Percentiles rank a stretch among this genome's conserved stretches.
Conservation (phyloP, 768 basidiomycete species). For the Podaxis mareebaensis region DNA sequence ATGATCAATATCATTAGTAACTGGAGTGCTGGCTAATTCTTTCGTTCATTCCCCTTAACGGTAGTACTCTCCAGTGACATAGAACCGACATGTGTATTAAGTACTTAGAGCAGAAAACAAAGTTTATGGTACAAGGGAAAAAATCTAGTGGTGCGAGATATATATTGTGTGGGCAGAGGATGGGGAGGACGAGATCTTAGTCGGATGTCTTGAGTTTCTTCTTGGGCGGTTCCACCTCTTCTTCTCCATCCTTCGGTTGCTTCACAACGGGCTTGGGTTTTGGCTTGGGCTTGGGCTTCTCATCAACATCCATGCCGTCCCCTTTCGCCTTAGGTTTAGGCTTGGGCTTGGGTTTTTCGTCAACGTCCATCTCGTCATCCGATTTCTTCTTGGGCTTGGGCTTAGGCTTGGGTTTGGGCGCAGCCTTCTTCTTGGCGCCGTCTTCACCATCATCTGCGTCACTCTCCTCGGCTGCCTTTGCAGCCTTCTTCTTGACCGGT, state of each 20-base stretch:
- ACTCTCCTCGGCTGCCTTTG: slow-evolving; percentile 26
- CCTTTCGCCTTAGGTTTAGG: slow-evolving; percentile 43
- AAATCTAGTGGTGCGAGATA: slow-evolving; percentile 19
- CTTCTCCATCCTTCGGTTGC: slow-evolving; percentile 35
- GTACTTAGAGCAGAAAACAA: not conserved
- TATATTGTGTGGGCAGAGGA: slow-evolving; percentile 13
- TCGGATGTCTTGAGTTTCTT: slow-evolving; percentile 70
- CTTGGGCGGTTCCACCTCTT: slow-evolving; percentile 59
- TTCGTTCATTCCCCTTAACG: not conserved
- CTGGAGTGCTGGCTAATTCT: not conserved
- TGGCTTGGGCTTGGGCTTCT: slow-evolving; percentile 44
- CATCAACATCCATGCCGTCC: slow-evolving; percentile 51
- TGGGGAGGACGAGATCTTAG: slow-evolving; percentile 25
- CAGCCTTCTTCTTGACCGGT: slow-evolving; percentile 27
- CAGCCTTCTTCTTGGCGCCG: slow-evolving; percentile 42
- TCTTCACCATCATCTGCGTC: slow-evolving; percentile 43
- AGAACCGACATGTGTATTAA: slow-evolving; percentile 3
- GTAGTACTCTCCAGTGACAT: not conserved
- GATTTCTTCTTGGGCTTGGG: slow-evolving; percentile 51
- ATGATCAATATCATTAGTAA: not conserved
- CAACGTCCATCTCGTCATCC: slow-evolving; percentile 46
- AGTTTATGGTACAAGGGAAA: slow-evolving; percentile 1
- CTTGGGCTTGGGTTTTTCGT: slow-evolving; percentile 38
- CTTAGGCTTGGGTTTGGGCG: slow-evolving; percentile 44
- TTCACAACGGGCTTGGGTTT: slow-evolving; percentile 27